phyloP scores from a whole-genome alignment of 306 rosid species.

The Prunus padus region DNA sequence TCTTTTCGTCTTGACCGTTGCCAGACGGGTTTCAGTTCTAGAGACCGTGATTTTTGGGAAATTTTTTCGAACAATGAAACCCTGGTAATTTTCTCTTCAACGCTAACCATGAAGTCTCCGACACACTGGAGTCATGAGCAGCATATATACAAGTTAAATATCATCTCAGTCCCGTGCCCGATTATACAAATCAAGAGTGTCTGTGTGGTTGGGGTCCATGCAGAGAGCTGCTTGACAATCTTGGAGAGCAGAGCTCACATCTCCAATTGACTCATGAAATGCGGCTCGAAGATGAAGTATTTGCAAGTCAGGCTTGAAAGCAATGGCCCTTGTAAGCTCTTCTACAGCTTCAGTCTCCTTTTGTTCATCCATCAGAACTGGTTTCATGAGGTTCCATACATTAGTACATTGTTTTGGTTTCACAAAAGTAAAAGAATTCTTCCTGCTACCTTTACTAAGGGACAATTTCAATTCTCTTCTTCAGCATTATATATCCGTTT shows the following conservation, averaged over 20 bases:
- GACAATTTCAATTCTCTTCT: not conserved
- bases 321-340: conserved; percentile 69
- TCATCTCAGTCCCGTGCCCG: conserved; percentile 39
- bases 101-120: conserved; percentile 1
- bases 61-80: not conserved
- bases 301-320: conserved; percentile 76
- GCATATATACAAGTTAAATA: conserved; percentile 3
- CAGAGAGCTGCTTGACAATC: conserved; percentile 85
- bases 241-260: conserved; percentile 44
- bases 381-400: conserved; percentile 21
- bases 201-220: conserved; percentile 69
- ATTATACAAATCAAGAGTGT: conserved; percentile 59
- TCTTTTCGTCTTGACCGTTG: not conserved
- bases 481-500: not conserved
- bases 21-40: conserved; percentile 1
- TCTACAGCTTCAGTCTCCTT: conserved; percentile 73
- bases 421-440: not conserved
- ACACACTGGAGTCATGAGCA: conserved; percentile 2
- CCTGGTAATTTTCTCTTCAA: conserved; percentile 14
- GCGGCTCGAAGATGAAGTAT: conserved; percentile 91
- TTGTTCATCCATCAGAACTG: conserved; percentile 92
- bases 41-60: conserved; percentile 16
- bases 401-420: conserved; percentile 27
- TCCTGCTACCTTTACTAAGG: not conserved
- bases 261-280: conserved; percentile 68